A percentile compares a stretch with the other conserved stretches of the same genome.
Evolutionary conservation across 768 basidiomycete genomes (phyloP).

Genomic region (Russula vinacea): DNA sequence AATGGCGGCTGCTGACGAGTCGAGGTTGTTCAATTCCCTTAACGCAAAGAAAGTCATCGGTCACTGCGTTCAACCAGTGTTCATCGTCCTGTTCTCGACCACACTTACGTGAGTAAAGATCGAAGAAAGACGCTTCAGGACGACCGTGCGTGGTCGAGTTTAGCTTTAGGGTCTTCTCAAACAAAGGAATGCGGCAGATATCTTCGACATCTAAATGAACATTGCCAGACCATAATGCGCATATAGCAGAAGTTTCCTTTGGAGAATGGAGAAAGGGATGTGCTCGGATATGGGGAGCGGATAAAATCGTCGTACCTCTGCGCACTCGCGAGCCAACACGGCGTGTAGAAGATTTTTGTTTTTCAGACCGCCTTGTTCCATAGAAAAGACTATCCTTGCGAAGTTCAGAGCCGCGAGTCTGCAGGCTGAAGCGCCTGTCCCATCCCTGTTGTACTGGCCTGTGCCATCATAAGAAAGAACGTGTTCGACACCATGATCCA

Average conservation of each 20-base stretch:
- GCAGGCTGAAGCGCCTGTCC: conserved; percentile 52
- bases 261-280: neutral
- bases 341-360: conserved; percentile 37
- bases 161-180: conserved; percentile 43
- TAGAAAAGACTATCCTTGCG: conserved; percentile 48
- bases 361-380: conserved; percentile 36
- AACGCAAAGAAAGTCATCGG: neutral
- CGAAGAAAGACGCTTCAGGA: conserved; percentile 42
- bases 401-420: conserved; percentile 68
- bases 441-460: conserved; percentile 48
- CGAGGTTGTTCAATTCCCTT: conserved; percentile 33
- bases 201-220: conserved; percentile 58
- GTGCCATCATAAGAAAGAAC: conserved; percentile 47
- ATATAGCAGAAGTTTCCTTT: conserved; percentile 58
- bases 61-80: neutral
- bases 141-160: conserved; percentile 39
- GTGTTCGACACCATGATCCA: conserved; percentile 36
- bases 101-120: conserved; percentile 35
- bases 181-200: conserved; percentile 48
- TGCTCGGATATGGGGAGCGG: neutral
- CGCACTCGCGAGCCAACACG: conserved; percentile 37
- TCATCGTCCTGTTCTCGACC: too few relatives aligned
- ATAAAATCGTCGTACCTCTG: conserved; percentile 38
- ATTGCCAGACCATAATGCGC: conserved; percentile 51
- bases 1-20: conserved; percentile 43